phyloP scores from a whole-genome alignment of 108 stramenopile species.

The Nitzschia sp. region DNA sequence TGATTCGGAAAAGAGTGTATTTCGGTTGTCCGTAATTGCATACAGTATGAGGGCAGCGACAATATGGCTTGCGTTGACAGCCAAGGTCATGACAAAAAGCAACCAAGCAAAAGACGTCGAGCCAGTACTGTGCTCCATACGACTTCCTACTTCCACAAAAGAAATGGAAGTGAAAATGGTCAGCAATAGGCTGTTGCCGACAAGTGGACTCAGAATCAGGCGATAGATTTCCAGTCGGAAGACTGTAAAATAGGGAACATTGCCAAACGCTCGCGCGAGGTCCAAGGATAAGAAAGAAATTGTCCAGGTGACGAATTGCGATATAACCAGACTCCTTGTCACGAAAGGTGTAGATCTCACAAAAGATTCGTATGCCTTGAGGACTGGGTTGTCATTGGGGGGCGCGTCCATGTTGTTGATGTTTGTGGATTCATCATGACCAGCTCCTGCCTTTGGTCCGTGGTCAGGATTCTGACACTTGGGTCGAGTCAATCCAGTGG shows the following conservation, averaged over 20 bases:
- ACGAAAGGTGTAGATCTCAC: conserved; percentile 69
- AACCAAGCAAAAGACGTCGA: conserved; percentile 65
- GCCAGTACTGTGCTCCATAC: conserved; percentile 71
- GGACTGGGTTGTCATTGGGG: conserved; percentile 63
- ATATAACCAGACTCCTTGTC: conserved; percentile 59
- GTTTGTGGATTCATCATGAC: not conserved
- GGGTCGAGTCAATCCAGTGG: too few species aligned
- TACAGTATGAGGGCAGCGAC: conserved; percentile 44
- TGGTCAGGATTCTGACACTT: too few species aligned
- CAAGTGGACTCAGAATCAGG: conserved; percentile 64
- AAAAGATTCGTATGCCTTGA: conserved; percentile 60
- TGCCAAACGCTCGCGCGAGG: conserved; percentile 54
- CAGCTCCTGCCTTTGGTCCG: too few species aligned
- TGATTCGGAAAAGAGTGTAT: conserved; percentile 35
- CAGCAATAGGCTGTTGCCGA: conserved; percentile 57
- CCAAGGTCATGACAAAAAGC: conserved; percentile 52
- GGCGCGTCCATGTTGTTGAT: conserved; percentile 26
- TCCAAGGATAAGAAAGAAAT: conserved; percentile 52
- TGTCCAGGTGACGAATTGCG: conserved; percentile 57
- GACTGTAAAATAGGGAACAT: conserved; percentile 70
- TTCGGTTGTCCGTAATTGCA: conserved; percentile 39
- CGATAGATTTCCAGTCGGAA: conserved; percentile 78
- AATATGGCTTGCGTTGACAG: conserved; percentile 56
- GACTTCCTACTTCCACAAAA: conserved; percentile 64
- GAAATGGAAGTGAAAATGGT: conserved; percentile 68